These are phyloP conservation scores for Sporormia fimetaria DNA, from an alignment of 495 filamentous ascomycete genomes.

Conservation along the genomic window DNA sequence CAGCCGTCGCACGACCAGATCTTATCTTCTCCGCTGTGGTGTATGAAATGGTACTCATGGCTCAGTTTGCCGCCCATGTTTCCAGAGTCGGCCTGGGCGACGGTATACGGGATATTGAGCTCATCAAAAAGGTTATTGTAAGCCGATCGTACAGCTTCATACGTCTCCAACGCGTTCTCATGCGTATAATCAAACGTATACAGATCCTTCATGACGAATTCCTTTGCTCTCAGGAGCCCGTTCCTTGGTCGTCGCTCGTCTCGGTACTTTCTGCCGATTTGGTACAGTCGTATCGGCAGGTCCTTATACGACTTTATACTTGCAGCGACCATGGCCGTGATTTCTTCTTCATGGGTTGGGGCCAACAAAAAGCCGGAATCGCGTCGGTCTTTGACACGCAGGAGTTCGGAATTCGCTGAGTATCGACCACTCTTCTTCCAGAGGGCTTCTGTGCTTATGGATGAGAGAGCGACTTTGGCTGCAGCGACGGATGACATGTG, in stretches of 20 bases:
- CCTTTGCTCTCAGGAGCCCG: constrained; percentile 77
- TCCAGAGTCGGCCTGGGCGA: constrained; percentile 86
- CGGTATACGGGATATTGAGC: constrained; percentile 69
- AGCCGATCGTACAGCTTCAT: constrained; percentile 53
- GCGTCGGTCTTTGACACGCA: constrained; percentile 70
- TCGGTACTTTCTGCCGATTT: constrained; percentile 87
- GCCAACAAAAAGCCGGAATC: constrained; percentile 64
- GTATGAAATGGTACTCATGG: constrained; percentile 86
- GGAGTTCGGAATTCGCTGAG: constrained; percentile 57
- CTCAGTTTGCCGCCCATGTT: constrained; percentile 87
- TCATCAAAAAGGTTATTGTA: constrained; percentile 72
- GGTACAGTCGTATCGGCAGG: constrained; percentile 78
- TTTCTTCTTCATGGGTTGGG: constrained; percentile 95
- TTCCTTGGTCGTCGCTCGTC: constrained; percentile 83
- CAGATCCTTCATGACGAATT: constrained; percentile 97
- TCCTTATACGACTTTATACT: constrained; percentile 76
- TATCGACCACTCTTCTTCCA: constrained; percentile 64
- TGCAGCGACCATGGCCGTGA: constrained; percentile 65
- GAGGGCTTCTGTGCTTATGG: constrained; percentile 71
- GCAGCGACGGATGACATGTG: constrained; percentile 82
- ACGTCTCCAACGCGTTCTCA: constrained; percentile 61
- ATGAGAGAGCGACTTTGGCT: constrained; percentile 77
- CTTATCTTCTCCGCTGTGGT: constrained; percentile 73
- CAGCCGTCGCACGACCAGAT: constrained; percentile 66
- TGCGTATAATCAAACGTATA: constrained; percentile 80